phyloP scores from a whole-genome alignment of 2,329 filamentous ascomycete species.

The Hymenoscyphus albidus region DNA sequence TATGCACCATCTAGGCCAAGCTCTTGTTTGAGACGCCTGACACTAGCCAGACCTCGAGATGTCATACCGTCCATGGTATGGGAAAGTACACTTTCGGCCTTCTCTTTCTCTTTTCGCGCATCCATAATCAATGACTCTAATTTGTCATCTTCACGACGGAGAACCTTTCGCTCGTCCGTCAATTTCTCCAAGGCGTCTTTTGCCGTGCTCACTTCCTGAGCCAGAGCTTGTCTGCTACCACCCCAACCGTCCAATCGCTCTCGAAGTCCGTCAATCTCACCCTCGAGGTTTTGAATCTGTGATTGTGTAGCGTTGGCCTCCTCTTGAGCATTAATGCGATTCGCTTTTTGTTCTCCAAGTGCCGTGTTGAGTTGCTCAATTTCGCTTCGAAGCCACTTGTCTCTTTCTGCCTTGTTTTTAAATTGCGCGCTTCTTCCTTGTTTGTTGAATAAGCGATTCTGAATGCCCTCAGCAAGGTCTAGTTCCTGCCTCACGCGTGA shows the following conservation, averaged over 20 bases:
- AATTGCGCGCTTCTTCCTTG: constrained; percentile 87
- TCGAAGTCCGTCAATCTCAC: constrained; percentile 66
- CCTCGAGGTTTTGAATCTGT: constrained; percentile 68
- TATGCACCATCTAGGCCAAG: constrained; percentile 81
- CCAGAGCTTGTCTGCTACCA: constrained; percentile 66
- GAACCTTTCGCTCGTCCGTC: constrained; percentile 79
- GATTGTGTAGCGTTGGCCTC: constrained; percentile 70
- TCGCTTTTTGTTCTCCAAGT: constrained; percentile 75
- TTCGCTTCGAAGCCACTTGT: constrained; percentile 75
- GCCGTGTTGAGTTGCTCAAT: constrained; percentile 75
- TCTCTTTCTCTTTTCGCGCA: constrained; percentile 70
- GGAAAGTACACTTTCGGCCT: constrained; percentile 72
- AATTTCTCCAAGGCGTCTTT: constrained; percentile 76
- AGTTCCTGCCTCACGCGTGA: constrained; percentile 66
- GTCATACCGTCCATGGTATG: constrained; percentile 89
- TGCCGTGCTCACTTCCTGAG: constrained; percentile 70
- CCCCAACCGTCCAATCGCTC: constrained; percentile 75
- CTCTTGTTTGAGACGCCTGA: constrained; percentile 77
- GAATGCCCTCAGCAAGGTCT: constrained; percentile 69
- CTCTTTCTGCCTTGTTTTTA: constrained; percentile 81
- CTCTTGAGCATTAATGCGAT: constrained; percentile 78
- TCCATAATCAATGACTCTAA: constrained; percentile 74
- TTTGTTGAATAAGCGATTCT: constrained; percentile 82
- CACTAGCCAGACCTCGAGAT: constrained; percentile 78
- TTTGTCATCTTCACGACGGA: constrained; percentile 87